Evolutionary conservation across 2,329 filamentous ascomycete species (phyloP).

Genomic region (Fusarium sp.): DNA sequence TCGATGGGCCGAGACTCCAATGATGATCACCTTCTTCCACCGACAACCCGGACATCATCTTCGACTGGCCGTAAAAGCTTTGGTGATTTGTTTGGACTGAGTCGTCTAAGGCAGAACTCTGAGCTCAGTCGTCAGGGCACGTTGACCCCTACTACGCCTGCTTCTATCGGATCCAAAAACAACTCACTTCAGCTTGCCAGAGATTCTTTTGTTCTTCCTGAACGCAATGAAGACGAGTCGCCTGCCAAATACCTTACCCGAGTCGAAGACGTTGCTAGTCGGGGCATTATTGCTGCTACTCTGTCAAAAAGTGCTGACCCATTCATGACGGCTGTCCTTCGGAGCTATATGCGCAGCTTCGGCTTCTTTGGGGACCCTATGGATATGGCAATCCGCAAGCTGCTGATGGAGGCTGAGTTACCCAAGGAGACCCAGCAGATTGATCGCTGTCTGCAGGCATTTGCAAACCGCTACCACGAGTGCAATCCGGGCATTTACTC

Average conservation of each 20-base stretch:
- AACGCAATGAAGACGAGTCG: conserved; percentile 87
- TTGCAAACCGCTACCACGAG: conserved; percentile 96
- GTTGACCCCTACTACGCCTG: conserved; percentile 75
- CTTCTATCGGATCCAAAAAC: conserved; percentile 77
- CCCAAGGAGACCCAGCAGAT: conserved; percentile 99
- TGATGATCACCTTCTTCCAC: conserved; percentile 75
- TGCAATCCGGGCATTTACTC: conserved; percentile 97
- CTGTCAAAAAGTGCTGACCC: conserved; percentile 87
- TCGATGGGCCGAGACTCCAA: conserved; percentile 80
- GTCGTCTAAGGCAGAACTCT: conserved; percentile 82
- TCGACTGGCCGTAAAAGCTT: conserved; percentile 95
- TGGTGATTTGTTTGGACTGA: conserved; percentile 84
- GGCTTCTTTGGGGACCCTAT: conserved; percentile 96
- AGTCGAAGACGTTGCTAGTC: conserved; percentile 81
- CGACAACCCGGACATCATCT: conserved; percentile 79
- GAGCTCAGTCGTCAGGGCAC: conserved; percentile 78
- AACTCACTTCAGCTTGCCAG: conserved; percentile 84
- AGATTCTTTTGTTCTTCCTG: conserved; percentile 77
- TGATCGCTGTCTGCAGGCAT: conserved; percentile 91
- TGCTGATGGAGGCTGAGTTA: conserved; percentile 95
- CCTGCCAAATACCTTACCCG: conserved; percentile 88
- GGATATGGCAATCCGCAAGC: conserved; percentile 95
- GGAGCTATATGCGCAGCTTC: conserved; percentile 96
- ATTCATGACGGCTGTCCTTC: conserved; percentile 84
- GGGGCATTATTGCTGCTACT: conserved; percentile 84